Conservation (phyloP, 345 rosid species). For the Rhodamnia rubescens region DNA sequence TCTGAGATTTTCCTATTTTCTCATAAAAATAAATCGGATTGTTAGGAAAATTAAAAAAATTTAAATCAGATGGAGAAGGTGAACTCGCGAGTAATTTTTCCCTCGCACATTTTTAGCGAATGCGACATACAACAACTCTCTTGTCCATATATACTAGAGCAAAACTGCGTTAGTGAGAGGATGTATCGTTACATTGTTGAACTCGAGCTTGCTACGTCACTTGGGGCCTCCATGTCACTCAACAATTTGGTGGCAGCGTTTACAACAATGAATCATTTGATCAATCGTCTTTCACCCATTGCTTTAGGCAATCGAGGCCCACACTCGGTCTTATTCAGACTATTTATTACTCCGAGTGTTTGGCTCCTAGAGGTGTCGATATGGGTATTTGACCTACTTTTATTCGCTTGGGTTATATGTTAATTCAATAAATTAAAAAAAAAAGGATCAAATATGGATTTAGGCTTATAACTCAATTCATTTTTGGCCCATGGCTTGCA, state of each 20-base stretch:
- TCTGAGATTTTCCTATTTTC: background rate
- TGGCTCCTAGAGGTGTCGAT: too few relatives aligned
- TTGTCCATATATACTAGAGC: background rate
- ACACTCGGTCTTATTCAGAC: background rate
- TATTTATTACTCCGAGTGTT: background rate
- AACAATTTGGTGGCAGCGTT: background rate
- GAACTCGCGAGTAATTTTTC: background rate
- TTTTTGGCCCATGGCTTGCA: too few relatives aligned
- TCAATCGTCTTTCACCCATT: background rate
- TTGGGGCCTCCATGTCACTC: background rate
- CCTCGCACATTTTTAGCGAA: fast-evolving
- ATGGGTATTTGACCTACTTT: too few relatives aligned
- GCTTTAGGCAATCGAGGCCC: background rate
- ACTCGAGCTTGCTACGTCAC: background rate
- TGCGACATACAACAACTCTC: background rate
- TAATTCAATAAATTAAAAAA: too few relatives aligned
- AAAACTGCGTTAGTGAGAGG: background rate
- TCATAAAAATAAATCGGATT: background rate
- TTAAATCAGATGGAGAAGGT: background rate
- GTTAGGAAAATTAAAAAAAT: background rate
- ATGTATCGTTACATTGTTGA: fast-evolving
- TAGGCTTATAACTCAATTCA: too few relatives aligned
- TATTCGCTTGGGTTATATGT: too few relatives aligned
- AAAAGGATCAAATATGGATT: too few relatives aligned
- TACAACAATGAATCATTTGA: background rate